These are phyloP conservation scores for Dendryphion nanum DNA, from an alignment of 2,329 filamentous ascomycete species.

Conservation along the genomic window DNA sequence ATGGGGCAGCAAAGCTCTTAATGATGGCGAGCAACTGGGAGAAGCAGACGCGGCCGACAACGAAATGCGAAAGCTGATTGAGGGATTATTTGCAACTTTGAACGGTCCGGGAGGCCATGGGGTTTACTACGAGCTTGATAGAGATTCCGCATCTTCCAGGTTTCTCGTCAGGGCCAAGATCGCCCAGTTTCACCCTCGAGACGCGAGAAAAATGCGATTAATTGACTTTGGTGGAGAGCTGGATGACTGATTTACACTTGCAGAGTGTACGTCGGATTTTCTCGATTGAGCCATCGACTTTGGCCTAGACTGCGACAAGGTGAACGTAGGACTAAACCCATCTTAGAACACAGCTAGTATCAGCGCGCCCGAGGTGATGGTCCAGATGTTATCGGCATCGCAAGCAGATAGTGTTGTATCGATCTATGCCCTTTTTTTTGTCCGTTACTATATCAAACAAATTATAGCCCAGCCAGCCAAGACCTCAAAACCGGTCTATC, in stretches of 20 bases:
- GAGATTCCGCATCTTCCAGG: constrained; percentile 53
- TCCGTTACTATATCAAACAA: too few relatives aligned
- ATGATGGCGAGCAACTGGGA: constrained; percentile 29
- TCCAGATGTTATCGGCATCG: too few relatives aligned
- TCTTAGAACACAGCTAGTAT: too few relatives aligned
- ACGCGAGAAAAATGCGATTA: constrained; percentile 52
- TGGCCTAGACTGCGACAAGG: too few relatives aligned
- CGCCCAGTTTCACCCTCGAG: constrained; percentile 55
- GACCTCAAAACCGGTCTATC: too few relatives aligned
- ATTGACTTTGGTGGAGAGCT: constrained; percentile 52
- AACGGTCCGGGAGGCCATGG: constrained; percentile 34
- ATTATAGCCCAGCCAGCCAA: too few relatives aligned
- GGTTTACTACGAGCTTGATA: constrained; percentile 49
- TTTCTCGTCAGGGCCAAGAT: constrained; percentile 56
- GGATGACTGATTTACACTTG: constrained; percentile 38
- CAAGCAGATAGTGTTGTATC: too few relatives aligned
- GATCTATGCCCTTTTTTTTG: too few relatives aligned
- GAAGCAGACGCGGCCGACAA: constrained; percentile 50
- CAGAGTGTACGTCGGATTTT: too few relatives aligned
- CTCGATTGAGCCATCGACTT: too few relatives aligned
- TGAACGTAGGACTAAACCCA: too few relatives aligned
- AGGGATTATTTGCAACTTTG: constrained; percentile 45
- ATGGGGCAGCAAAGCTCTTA: constrained; percentile 37
- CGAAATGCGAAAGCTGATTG: constrained; percentile 49
- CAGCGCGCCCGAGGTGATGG: too few relatives aligned